Base-by-base conservation (phyloP, 257 asterid genomes). In the Nicotiana tomentosiformis region DNA sequence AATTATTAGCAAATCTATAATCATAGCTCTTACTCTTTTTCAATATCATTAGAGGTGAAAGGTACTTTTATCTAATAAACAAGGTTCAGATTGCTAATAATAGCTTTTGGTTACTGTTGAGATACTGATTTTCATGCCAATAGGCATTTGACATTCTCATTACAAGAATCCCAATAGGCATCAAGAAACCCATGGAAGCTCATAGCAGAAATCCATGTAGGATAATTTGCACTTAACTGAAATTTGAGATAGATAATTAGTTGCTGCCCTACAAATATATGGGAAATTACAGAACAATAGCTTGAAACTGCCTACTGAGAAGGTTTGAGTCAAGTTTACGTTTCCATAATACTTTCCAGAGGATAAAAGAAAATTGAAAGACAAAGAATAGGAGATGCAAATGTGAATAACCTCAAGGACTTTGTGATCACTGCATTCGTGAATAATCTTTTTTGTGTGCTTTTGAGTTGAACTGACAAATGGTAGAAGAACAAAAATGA, bases 141-240 rank as follows among this genome's bases (percentile, higher is more conserved):
- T 20, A 20, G 23, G 23, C 23, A 61, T 83, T 87, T 1, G 98
- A 88, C 89, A 87, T 89, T 84, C 97, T 92, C 87, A 91, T 90
- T 10, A 90, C 82, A 35, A 96, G 90, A 83, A 96, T 87, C 7
- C 90, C 90, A 10, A 88, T 76, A 4, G 98, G 99, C 91, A 92
- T 87, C 46, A 94, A 82, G 80, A 96, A 93, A 23, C 99, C 99
- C 80, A 91, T 85, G 5, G 98, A 93, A 84, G 95, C 95, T 98
- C 99, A 96, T 37, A 93, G 87, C 26, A 96, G 90, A 83, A 93
- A 88, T 81, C 95, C 98, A 86, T 96, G 99, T 80, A 96, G 85
- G 55, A 83, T 88, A 82, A 94, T 93, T 88, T 92, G 93, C 84
- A 82, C 53, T 85, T 62, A 88, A 87, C 98, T 93, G 88, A 77